Conservation (phyloP, 2,329 filamentous ascomycete species). For the Zymoseptoria ardabiliae region DNA sequence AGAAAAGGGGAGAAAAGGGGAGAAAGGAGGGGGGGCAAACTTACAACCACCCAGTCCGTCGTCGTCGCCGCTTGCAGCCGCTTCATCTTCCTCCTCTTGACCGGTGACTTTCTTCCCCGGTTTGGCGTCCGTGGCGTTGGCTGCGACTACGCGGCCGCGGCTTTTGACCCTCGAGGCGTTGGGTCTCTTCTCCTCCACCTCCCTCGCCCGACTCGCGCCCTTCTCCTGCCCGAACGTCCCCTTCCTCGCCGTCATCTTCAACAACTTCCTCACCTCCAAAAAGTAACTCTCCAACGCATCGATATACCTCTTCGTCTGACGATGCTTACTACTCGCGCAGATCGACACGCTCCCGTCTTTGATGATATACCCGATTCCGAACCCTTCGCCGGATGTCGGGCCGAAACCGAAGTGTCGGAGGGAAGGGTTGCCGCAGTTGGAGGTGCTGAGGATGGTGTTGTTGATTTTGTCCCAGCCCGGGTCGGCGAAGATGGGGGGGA, state of each 20-base stretch:
- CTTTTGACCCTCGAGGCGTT: slow-evolving; percentile 54
- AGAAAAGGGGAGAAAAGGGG: not conserved
- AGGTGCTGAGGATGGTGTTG: slow-evolving; percentile 87
- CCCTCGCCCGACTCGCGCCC: slow-evolving; percentile 51
- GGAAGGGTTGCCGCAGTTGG: slow-evolving; percentile 96
- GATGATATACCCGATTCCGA: slow-evolving; percentile 98
- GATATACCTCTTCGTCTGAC: slow-evolving; percentile 85
- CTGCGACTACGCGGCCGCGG: slow-evolving; percentile 61
- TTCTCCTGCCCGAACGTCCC: slow-evolving; percentile 44
- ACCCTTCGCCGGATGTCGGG: slow-evolving; percentile 85
- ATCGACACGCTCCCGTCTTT: slow-evolving; percentile 88
- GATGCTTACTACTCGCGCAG: slow-evolving; percentile 86
- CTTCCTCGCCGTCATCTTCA: slow-evolving; percentile 60
- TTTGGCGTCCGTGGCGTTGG: slow-evolving; percentile 44
- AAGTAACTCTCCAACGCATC: slow-evolving; percentile 87
- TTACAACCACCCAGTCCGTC: slow-evolving; percentile 85
- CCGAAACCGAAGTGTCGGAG: slow-evolving; percentile 95
- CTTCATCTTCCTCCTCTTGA: slow-evolving; percentile 53
- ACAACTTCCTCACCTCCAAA: slow-evolving; percentile 77
- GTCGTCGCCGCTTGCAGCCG: slow-evolving; percentile 70
- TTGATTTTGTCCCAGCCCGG: slow-evolving; percentile 91
- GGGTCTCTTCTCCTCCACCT: slow-evolving; percentile 48
- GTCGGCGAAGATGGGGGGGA: slow-evolving; percentile 81
- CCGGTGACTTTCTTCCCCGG: not conserved
- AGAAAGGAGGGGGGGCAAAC: slow-evolving; percentile 34